Evolutionary conservation across 2,329 filamentous ascomycete species (phyloP).

Genomic region (Didymellaceae sp.): DNA sequence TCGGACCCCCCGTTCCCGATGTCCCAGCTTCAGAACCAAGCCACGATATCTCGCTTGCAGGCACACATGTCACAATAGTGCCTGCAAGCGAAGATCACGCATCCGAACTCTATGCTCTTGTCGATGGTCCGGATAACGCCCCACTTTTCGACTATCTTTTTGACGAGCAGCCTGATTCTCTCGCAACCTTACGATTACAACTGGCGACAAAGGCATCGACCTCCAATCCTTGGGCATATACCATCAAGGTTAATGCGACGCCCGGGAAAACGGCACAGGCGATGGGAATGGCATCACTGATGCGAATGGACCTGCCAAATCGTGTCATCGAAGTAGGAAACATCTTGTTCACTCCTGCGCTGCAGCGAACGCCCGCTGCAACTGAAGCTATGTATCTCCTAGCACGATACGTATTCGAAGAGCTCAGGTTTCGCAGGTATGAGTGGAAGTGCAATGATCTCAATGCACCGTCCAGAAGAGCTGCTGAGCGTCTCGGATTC

Average conservation of each 20-base stretch:
- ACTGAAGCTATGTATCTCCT: constrained; percentile 66
- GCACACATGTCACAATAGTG: constrained; percentile 11
- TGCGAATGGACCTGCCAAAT: constrained; percentile 47
- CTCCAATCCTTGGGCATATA: constrained; percentile 24
- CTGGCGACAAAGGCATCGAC: constrained; percentile 13
- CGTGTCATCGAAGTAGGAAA: constrained; percentile 64
- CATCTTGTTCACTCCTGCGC: constrained; percentile 57
- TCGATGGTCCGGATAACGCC: constrained; percentile 5
- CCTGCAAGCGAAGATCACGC: constrained; percentile 9
- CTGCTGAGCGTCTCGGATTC: constrained; percentile 66
- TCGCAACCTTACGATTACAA: not conserved
- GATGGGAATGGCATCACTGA: constrained; percentile 45
- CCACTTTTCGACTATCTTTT: constrained; percentile 24
- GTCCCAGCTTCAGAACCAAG: constrained; percentile 13
- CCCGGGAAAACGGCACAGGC: not conserved
- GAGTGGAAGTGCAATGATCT: constrained; percentile 70
- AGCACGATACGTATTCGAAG: constrained; percentile 60
- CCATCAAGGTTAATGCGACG: constrained; percentile 6
- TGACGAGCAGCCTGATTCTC: constrained; percentile 18
- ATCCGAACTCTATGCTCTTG: constrained; percentile 3
- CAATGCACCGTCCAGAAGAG: constrained; percentile 61
- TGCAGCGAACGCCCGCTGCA: constrained; percentile 62
- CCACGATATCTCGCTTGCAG: constrained; percentile 12
- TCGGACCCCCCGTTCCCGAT: constrained; percentile 8
- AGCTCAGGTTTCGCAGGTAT: constrained; percentile 61